Evolutionary conservation across 805 yeast species (phyloP), one percentile per base, ranked within the genome.

Genomic region (Suhomyces sp.): DNA sequence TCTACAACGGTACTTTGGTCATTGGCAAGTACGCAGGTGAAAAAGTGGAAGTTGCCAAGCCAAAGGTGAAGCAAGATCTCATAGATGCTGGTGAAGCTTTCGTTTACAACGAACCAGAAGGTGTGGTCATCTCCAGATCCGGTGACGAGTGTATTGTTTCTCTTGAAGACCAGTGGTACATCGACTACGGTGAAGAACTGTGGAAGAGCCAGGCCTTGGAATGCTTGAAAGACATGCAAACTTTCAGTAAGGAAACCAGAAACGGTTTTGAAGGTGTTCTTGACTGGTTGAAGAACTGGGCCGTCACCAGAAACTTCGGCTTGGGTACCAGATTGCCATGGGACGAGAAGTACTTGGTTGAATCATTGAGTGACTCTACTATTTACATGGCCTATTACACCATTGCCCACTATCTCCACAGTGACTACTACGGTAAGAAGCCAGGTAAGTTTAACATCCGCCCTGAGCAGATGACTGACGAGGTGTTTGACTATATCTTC

Each of bases 241-340:
- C 92, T 9, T 93, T 82, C 78, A 79, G 86, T 50, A 78, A 85
- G 48, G 98, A 92, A 76, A 89, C 96, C 42, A 82, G 87, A 64
- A 84, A 93, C 66, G 97, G 96, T 6, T 93, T 94, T 64, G 97
- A 91, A 73, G 92, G 91, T 71, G 96, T 89, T 54, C 79, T 94
- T 65, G 96, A 87, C 61, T 94, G 99, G 99, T 83, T 94, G 66
- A 89, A 87, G 76, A 92, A 91, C 78, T 94, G 99, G 99, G 98
- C 99, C 49, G 90, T 94, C 54, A 90, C 96, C 54, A 88, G 99
- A 79, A 86, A 96, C 52, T 94, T 90, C 63, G 99, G 99, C 69
- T 80, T 94, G 61, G 99, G 99, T 70, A 85, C 97, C 53, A 86
- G 78, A 67, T 83, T 94, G 60, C 99, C 99, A 54, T 94, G 99